Conservation (phyloP, 2,329 filamentous ascomycete species). For the Botrytis galanthina region DNA sequence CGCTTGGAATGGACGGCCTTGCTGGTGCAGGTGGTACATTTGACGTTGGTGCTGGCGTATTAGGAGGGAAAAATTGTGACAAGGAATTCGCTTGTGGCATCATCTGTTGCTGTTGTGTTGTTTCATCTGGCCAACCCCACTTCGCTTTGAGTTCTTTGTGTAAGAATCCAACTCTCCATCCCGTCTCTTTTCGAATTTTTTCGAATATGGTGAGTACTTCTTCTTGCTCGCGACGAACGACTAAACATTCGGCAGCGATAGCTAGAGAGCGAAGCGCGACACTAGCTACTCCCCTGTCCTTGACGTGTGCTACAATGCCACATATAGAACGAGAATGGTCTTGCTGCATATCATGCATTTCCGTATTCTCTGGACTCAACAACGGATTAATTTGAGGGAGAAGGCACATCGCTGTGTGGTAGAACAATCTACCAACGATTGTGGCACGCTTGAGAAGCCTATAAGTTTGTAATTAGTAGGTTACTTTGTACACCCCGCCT, state of each 20-base stretch:
- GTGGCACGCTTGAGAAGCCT: constrained; percentile 82
- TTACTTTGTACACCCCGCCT: constrained; percentile 19
- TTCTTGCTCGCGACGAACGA: constrained; percentile 68
- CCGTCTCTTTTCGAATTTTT: constrained; percentile 71
- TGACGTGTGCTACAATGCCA: constrained; percentile 82
- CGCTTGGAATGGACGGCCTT: constrained; percentile 37
- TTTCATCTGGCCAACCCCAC: constrained; percentile 67
- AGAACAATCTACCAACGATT: constrained; percentile 80
- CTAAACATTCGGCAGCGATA: constrained; percentile 72
- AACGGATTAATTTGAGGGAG: constrained; percentile 77
- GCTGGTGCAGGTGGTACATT: constrained; percentile 32
- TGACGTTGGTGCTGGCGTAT: constrained; percentile 24
- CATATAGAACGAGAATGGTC: constrained; percentile 82
- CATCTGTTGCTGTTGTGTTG: constrained; percentile 31
- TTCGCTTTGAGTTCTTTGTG: constrained; percentile 68
- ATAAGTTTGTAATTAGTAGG: constrained; percentile 30
- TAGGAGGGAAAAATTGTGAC: constrained; percentile 34
- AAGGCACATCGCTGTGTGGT: constrained; percentile 81
- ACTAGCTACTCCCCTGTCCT: constrained; percentile 74
- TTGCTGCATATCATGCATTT: constrained; percentile 68
- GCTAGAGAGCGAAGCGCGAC: constrained; percentile 77
- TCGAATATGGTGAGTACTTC: constrained; percentile 78
- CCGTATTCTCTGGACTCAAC: constrained; percentile 52
- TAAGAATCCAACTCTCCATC: constrained; percentile 74
- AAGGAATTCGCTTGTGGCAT: constrained; percentile 31